Evolutionary conservation across 2,329 filamentous ascomycete species (phyloP).

Genomic region (Exophiala phaeomuriformis): DNA sequence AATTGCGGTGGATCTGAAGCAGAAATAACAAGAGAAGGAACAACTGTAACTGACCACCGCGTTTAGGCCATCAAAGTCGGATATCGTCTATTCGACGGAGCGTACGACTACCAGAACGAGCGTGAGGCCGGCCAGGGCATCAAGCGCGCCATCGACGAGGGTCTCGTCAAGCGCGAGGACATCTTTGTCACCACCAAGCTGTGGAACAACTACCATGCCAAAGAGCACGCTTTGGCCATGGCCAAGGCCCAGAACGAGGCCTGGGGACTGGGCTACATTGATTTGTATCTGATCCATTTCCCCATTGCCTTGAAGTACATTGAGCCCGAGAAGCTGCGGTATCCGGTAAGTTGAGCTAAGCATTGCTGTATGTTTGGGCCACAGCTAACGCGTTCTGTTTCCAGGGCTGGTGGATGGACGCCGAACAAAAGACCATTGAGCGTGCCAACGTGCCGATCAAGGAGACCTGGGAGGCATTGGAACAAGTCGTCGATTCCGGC

Average conservation of each 20-base stretch:
- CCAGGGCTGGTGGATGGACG: slow-evolving; percentile 58
- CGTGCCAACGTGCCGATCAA: slow-evolving; percentile 64
- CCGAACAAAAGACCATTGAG: slow-evolving; percentile 54
- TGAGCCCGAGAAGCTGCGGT: slow-evolving; percentile 70
- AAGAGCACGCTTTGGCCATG: slow-evolving; percentile 67
- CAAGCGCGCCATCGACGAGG: slow-evolving; percentile 70
- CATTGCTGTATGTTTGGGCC: background rate
- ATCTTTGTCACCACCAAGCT: slow-evolving; percentile 91
- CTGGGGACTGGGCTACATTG: slow-evolving; percentile 83
- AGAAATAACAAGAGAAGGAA: background rate
- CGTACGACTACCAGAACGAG: slow-evolving; percentile 73
- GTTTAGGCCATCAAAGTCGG: slow-evolving; percentile 49
- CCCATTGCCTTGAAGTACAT: slow-evolving; percentile 80
- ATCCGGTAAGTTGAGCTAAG: slow-evolving; percentile 41
- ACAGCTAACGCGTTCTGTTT: background rate
- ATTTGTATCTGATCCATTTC: slow-evolving; percentile 85
- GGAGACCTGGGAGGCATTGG: slow-evolving; percentile 77
- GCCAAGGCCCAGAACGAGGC: slow-evolving; percentile 68
- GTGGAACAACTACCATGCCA: slow-evolving; percentile 86
- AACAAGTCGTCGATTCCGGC: slow-evolving; percentile 60
- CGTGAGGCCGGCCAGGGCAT: slow-evolving; percentile 69
- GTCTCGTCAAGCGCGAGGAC: slow-evolving; percentile 73
- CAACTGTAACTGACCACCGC: background rate
- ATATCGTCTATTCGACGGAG: slow-evolving; percentile 55
- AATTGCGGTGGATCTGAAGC: no score